A percentile compares a stretch with the other conserved stretches of the same genome.
Evolutionary conservation across 768 basidiomycete species (phyloP).

Genomic region (Suillus occidentalis): DNA sequence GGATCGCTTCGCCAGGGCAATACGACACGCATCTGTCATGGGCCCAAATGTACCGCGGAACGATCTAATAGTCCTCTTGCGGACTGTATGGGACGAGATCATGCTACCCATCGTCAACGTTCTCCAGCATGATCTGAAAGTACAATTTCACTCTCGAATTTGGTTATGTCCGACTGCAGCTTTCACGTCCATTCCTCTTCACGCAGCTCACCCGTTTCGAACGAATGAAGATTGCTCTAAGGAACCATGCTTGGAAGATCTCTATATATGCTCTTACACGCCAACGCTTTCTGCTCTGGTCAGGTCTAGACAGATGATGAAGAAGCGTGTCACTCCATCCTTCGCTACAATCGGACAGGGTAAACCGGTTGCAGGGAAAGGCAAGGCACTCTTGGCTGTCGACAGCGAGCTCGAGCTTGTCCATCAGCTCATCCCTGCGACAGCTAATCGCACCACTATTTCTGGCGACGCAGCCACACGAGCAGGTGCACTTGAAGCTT

Average conservation of each 20-base stretch:
- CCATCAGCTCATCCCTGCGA: conserved; percentile 19
- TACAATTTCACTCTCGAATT: neutral
- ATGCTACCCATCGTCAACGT: conserved; percentile 3
- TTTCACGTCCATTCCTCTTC: conserved; percentile 13
- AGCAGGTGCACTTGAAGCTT: neutral
- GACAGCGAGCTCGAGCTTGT: conserved; percentile 16
- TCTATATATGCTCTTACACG: conserved; percentile 14
- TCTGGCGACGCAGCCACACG: neutral
- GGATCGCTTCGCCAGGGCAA: conserved; percentile 1
- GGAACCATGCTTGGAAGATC: conserved; percentile 1
- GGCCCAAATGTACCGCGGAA: conserved; percentile 14
- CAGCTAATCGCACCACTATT: neutral
- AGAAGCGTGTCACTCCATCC: neutral
- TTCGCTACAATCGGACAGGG: conserved; percentile 9
- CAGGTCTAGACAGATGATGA: conserved; percentile 4
- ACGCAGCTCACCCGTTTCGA: conserved; percentile 30
- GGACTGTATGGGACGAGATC: conserved; percentile 1
- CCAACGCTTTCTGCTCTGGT: conserved; percentile 11
- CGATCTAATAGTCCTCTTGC: conserved; percentile 2
- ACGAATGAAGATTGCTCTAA: conserved; percentile 6
- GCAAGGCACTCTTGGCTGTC: neutral
- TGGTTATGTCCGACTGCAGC: conserved; percentile 13
- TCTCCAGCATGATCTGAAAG: neutral
- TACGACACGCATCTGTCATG: conserved; percentile 8
- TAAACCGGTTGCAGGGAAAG: conserved; percentile 1